Base-by-base conservation (phyloP, 305 asterid species). In the Striga hermonthica region DNA sequence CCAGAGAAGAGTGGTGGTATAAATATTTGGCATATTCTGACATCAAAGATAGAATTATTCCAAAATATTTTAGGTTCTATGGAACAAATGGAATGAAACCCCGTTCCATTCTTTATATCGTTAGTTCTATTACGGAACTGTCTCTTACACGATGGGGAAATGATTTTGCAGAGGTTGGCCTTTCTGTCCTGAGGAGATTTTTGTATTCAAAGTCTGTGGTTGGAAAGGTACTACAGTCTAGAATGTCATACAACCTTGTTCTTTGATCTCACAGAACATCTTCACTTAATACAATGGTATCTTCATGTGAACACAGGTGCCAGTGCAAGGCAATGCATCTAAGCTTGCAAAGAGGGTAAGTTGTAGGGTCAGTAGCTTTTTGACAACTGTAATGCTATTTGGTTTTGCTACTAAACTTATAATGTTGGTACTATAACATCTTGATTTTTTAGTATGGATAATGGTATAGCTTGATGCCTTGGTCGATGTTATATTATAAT, bases 1-100 rank as follows among this genome's bases (percentile, higher is more conserved):
- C 98, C 98, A 2, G 98, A 91, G 81, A 91, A 89, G 81, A 91
- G 96, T 81, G 98, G 96, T 14, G 82, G 98, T 90, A 71, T 62
- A 81, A 73, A 22, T 34, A 39, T 56, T 67, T 53, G 9, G 7
- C 39, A 22, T 57, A 50, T 12, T 71, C 5, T 57, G 50, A 68
- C 44, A 39, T 65, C 43, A 43, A 60, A 43, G 45, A 50, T 56
- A 38, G 68, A 47, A 44, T 13, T 22, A 48, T 39, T 44, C 43
- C 45, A 66, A 52, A 14, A 11, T 65, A 16, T 14, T 36, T 58
- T 15, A 39, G 53, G 60, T 40, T 54, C n/a, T 49, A 9, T 39
- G 38, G 58, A 36, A 43, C 39, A 11, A 36, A 44, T 22, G 31
- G 67, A 34, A 31, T 44, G 57, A 44, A 60, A 54, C 37, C 38